These are phyloP conservation scores for Phyllostachys edulis DNA, from an alignment of 176 grass and related monocot species.

Conservation along the genomic window DNA sequence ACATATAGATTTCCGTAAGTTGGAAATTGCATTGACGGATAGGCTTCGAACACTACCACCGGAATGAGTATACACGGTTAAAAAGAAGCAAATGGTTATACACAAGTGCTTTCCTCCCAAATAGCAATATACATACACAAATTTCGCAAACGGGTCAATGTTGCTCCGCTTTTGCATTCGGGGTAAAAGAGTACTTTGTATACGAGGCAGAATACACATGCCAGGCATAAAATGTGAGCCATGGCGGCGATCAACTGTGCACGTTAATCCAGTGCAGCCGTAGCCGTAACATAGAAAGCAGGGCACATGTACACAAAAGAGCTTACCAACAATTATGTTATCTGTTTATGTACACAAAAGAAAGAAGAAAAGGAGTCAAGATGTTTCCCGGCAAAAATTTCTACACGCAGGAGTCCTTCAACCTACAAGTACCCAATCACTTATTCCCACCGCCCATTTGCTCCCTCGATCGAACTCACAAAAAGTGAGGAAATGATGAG, in stretches of 20 bases:
- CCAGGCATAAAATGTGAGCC: too few species aligned
- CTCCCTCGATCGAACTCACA: constrained; percentile 34
- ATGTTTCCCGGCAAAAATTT: constrained; percentile 4
- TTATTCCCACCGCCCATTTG: background rate
- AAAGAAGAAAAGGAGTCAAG: background rate
- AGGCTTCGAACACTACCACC: too few species aligned
- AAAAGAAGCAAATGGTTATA: too few species aligned
- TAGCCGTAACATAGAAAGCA: background rate
- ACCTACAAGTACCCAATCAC: background rate
- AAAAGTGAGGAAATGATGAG: constrained; percentile 64
- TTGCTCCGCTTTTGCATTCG: too few species aligned
- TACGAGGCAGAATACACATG: too few species aligned
- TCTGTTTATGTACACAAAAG: constrained; percentile 10
- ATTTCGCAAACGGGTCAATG: too few species aligned
- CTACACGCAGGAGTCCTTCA: constrained; percentile 3
- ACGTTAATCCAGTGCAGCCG: background rate
- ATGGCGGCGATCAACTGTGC: background rate
- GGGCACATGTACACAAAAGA: background rate
- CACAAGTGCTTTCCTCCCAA: too few species aligned
- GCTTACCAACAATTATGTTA: background rate
- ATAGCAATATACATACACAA: too few species aligned
- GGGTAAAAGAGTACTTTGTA: too few species aligned
- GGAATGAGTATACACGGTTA: too few species aligned
- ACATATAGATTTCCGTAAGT: too few species aligned
- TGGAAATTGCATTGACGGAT: too few species aligned